Evolutionary conservation across 139 green algal species (phyloP), one percentile per base, ranked within the genome.

Genomic region (Micromonas pusilla): DNA sequence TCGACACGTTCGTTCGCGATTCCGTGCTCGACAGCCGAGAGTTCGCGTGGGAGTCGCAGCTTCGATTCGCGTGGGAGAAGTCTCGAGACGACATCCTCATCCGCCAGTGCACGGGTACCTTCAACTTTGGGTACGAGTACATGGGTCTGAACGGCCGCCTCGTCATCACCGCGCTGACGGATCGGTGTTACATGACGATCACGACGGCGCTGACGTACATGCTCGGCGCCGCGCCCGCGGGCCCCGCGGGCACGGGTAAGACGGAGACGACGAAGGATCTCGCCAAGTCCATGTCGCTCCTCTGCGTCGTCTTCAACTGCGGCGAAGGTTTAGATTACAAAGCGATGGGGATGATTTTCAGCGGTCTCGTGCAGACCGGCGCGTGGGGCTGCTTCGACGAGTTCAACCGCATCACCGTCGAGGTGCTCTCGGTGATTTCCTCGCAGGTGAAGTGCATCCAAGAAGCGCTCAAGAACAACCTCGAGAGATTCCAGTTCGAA

Each of bases 231-330:
- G 91, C 91, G 1, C 91, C 91, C 2, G 86, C 89, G 5, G 91
- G 91, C 0, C 91, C 91, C 30, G 90, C 90, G 1, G 90, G 90
- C 3, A 95, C 90, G 30, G 90, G 90, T 74, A 93, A 93, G 80
- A 93, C 89, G 3, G 89, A 93, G 82, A 93, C 89, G 9, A 71
- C 72, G 1, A 93, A 93, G 84, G 89, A 93, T 71, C 78, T 93
- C 65, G 89, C 88, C 67, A 96, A 96, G 85, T 83, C 70, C 62
- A 88, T 96, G 82, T 90, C 88, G 23, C 79, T 93, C 82, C 88
- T 92, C 28, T 93, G 89, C 82, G 91, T 96, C 28, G 91, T 96
- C 62, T 96, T 96, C 87, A 96, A 96, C 83, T 96, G 91, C 79
- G 89, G 89, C 33, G 91, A 96, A 78, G 89, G 89, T 32, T 83